phyloP scores from a whole-genome alignment of 2,329 filamentous ascomycete genomes.

The Verticillium longisporum region DNA sequence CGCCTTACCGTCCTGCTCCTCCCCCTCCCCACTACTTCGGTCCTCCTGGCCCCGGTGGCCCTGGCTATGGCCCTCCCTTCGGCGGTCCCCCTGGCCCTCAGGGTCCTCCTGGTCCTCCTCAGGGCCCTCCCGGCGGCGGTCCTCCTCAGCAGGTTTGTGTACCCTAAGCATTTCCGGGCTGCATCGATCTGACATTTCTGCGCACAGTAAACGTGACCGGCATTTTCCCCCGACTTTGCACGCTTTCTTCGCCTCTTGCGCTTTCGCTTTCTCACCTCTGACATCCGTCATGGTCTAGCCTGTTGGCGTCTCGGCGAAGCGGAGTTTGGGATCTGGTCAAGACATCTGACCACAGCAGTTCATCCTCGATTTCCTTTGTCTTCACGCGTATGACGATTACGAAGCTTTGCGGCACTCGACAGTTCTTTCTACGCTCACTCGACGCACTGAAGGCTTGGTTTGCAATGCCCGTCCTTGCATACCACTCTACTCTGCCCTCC shows the following conservation, averaged over 20 bases:
- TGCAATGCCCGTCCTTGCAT: background rate
- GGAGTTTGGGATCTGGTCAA: background rate
- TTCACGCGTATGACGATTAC: background rate
- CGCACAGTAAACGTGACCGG: background rate
- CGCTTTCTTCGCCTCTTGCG: background rate
- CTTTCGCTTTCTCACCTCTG: background rate
- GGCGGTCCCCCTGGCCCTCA: slow-evolving; percentile 30
- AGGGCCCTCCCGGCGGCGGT: slow-evolving; percentile 23
- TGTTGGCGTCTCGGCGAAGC: background rate
- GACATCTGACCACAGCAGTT: background rate
- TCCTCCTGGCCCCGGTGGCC: slow-evolving; percentile 33
- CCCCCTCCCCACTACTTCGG: slow-evolving; percentile 50
- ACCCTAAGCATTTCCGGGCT: background rate
- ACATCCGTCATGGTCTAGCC: background rate
- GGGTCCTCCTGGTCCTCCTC: slow-evolving; percentile 28
- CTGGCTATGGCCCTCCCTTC: slow-evolving; percentile 37
- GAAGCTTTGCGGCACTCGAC: background rate
- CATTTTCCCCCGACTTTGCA: background rate
- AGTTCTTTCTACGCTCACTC: background rate
- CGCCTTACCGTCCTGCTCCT: slow-evolving; percentile 91
- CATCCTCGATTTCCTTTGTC: background rate
- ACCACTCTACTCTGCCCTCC: background rate
- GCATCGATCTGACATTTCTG: background rate
- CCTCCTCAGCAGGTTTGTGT: slow-evolving; percentile 13
- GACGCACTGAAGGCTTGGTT: background rate